Base-by-base conservation (phyloP, 2,329 filamentous ascomycete genomes). In the Hypomyces perniciosus region DNA sequence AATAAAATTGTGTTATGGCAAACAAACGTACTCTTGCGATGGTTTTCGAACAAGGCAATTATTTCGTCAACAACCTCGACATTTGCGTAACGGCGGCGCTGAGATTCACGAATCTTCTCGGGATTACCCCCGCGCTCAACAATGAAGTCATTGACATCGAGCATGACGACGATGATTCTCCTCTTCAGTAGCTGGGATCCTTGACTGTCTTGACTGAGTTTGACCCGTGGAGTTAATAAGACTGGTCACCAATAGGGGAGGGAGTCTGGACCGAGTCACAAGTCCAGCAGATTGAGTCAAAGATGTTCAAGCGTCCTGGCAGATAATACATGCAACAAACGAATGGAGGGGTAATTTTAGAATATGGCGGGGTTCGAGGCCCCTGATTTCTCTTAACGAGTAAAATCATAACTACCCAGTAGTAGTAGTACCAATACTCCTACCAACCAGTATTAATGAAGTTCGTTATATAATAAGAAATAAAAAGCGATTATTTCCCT, bases 51-150 rank as follows among this genome's bases (percentile, higher is more conserved):
- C 65, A 95, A 75, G 26, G 78, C 79, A 66, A 96, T 93, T 54
- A 97, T 83, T 72, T 95, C 86, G 73, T 99, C 92, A 28, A 99
- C 92, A 44, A 86, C 76, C 65, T 90, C 87, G 63, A 90, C 88
- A 10, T 84, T 79, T 44, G 89, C 91, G 74, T 83, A 81, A 61
- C 93, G 85, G 65, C 84, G 84, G 61, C 86, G 82, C 72, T 99
- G 93, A 57, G 87, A 93, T 70, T 96, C 90, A 69, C 88, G 87
- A 71, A 99, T 93, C 74, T 84, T 85, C 66, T 95, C 86, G 12
- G 90, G 89, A 72, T 97, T 83, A 61, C 93, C 93, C 59, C 92
- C 93, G 62, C 90, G 87, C 71, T 96, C 90, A 66, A 80, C 72
- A 64, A 92, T 85, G 67, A 92, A 90, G 66, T 91, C 87, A 60